These are phyloP conservation scores for Lachnellula hyalina DNA, from an alignment of 2,329 filamentous ascomycete genomes.

Conservation along the genomic window DNA sequence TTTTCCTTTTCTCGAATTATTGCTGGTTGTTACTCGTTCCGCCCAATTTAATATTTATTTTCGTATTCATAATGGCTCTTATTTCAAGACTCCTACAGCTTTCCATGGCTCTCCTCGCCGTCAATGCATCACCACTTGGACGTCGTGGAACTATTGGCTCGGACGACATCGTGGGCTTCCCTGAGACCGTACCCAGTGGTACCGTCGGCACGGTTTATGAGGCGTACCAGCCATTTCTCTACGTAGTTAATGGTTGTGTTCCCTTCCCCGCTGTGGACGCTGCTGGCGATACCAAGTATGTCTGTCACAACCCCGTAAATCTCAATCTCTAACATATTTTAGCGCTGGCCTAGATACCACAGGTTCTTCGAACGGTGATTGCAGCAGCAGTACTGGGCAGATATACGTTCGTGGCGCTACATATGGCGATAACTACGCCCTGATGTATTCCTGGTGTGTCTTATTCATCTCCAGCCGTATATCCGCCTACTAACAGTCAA, in stretches of 20 bases:
- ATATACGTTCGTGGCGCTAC: slow-evolving; percentile 42
- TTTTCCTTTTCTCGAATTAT: neutral
- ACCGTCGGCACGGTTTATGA: slow-evolving; percentile 44
- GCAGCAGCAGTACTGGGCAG: slow-evolving; percentile 42
- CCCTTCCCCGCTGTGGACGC: slow-evolving; percentile 58
- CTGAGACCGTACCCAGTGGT: slow-evolving; percentile 45
- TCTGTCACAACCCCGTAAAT: neutral
- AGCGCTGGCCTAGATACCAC: slow-evolving; percentile 29
- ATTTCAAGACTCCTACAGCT: slow-evolving; percentile 13
- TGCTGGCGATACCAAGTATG: slow-evolving; percentile 50
- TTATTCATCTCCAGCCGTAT: slow-evolving; percentile 31
- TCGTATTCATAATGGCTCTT: slow-evolving; percentile 14
- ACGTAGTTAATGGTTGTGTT: slow-evolving; percentile 55
- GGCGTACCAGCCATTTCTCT: slow-evolving; percentile 50
- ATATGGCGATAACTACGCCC: slow-evolving; percentile 39
- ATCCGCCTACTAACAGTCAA: slow-evolving; percentile 21
- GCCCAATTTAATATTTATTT: neutral
- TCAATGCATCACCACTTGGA: slow-evolving; percentile 22
- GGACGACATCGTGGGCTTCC: slow-evolving; percentile 47
- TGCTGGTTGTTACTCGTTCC: no score
- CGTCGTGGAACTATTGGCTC: slow-evolving; percentile 39
- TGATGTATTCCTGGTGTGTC: slow-evolving; percentile 46
- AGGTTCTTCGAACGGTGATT: slow-evolving; percentile 36
- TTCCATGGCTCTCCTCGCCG: slow-evolving; percentile 12
- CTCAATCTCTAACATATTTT: neutral